Evolutionary conservation across 73 alveolate genomes (phyloP).

Genomic region (Uronychia binucleata): DNA sequence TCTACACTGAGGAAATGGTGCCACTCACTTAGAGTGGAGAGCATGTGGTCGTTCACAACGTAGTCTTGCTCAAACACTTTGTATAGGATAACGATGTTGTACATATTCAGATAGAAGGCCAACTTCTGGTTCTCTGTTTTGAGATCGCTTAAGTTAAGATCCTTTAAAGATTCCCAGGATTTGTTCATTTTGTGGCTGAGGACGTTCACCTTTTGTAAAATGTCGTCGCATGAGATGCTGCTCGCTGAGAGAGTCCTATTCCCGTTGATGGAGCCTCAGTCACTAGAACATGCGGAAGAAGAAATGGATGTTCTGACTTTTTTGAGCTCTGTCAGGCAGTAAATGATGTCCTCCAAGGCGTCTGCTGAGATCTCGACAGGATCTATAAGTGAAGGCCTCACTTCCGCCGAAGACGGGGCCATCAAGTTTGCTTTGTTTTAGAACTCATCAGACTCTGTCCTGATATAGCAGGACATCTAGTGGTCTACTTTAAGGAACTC

Average conservation of each 20-base stretch:
- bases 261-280: too few relatives aligned
- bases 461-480: background rate
- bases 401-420: background rate
- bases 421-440: background rate
- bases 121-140: constrained; percentile 20
- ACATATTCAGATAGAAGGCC: constrained; percentile 35
- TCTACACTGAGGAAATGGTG: background rate
- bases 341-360: background rate
- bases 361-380: background rate
- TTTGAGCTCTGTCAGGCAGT: background rate
- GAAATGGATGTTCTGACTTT: background rate
- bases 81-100: constrained; percentile 27
- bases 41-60: background rate
- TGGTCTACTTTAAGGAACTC: too few relatives aligned
- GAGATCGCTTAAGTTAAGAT: background rate
- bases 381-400: too few relatives aligned
- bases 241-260: too few relatives aligned
- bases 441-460: background rate
- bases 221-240: too few relatives aligned
- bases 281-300: too few relatives aligned
- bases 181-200: background rate
- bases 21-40: background rate
- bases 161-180: constrained; percentile 3
- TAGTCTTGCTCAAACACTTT: background rate
- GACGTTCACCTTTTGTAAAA: constrained; percentile 4